Evolutionary conservation across 768 basidiomycete genomes (phyloP), one percentile per base, ranked within the genome.

Genomic region (Galerina sulciceps): DNA sequence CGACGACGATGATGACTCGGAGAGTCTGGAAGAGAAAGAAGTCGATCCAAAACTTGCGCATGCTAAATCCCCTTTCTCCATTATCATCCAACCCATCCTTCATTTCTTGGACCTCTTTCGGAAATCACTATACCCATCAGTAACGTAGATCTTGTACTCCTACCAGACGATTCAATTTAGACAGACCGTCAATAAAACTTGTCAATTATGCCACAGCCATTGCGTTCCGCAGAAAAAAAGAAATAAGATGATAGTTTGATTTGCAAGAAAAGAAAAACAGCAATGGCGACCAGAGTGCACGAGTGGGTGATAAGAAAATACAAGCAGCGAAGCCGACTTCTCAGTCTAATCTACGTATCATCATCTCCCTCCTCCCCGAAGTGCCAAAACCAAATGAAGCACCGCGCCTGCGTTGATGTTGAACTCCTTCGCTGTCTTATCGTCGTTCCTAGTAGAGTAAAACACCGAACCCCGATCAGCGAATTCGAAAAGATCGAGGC

Each of bases 381-480:
- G 85, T 6, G 96, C 94, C 46, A 99, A 87, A 55, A 99, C 96
- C 49, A 99, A 81, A 79, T 99, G 96, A 65, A 99, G 86, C 23
- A 93, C 91, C 22, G 91, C 83, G 55, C 96, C 96, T 3, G 93
- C 88, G 20, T 77, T 71, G 71, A 99, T 89, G 71, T 91, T 92
- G 73, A 88, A 88, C 10, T 95, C 93, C 62, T 82, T 84, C 5
- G 91, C 92, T 9, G 86, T 87, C 85, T 96, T 96, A 17, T 97
- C 96, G 73, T 99, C 96, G 34, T 81, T 80, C 90, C 94, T 97
- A 64, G 17, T 58, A 35, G 55, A 60, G 43, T 50, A 53, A 10
- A 17, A 36, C 43, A 36, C 10, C 18, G 34, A 38, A 43, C 8
- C 4, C 26, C 26, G 38, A 14, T 53, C 22, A 58, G 40, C 22